A percentile compares a stretch with the other conserved stretches of the same genome.
phyloP scores from a whole-genome alignment of 495 filamentous ascomycete genomes.

The Stereocaulon alpinum region DNA sequence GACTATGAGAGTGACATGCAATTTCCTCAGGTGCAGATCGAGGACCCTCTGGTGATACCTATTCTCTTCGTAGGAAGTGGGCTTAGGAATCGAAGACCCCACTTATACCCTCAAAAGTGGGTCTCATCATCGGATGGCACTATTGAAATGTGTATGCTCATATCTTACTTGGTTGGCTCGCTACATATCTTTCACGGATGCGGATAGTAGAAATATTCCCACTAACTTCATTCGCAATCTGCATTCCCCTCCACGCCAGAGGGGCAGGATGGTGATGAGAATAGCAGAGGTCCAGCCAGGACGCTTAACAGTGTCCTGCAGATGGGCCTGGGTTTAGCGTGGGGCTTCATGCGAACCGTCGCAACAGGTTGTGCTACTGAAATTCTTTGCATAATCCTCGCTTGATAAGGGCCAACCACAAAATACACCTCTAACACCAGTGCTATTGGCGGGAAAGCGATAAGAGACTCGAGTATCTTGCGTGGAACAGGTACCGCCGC shows the following conservation, averaged over 20 bases:
- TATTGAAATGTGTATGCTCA: neutral
- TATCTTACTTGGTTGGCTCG: neutral
- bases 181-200: neutral
- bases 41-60: neutral
- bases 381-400: slow-evolving; percentile 11
- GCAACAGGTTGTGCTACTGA: neutral
- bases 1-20: too few species aligned
- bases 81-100: neutral
- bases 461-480: neutral
- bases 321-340: neutral
- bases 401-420: slow-evolving; percentile 4
- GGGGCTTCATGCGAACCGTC: neutral
- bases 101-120: neutral
- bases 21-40: neutral
- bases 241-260: neutral
- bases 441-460: neutral
- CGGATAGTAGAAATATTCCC: neutral
- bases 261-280: too few species aligned
- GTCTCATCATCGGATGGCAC: neutral
- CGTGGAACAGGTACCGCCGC: neutral
- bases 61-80: neutral
- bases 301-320: neutral
- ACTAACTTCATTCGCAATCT: neutral
- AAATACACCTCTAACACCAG: slow-evolving; percentile 2
- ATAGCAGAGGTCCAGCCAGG: too few species aligned